Evolutionary conservation across 345 rosid genomes (phyloP).

Genomic region (Gossypium anomalum): DNA sequence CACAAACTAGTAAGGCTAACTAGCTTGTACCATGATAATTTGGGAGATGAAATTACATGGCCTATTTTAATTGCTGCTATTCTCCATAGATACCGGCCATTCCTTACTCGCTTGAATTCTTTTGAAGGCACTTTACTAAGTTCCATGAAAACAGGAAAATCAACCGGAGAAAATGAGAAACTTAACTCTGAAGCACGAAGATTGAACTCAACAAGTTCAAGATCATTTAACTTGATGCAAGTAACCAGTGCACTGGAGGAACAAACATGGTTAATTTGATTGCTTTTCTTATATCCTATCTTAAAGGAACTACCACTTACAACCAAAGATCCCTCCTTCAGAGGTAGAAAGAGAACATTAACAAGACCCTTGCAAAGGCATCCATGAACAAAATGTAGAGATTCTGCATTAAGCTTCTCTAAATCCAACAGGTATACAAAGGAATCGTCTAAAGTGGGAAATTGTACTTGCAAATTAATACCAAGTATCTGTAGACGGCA

Average conservation of each 20-base stretch:
- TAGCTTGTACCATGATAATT: constrained; percentile 49
- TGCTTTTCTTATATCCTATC: constrained; percentile 50
- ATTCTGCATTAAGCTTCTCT: constrained; percentile 52
- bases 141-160: constrained; percentile 48
- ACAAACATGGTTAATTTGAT: constrained; percentile 30
- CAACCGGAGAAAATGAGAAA: constrained; percentile 52
- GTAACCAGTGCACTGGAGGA: constrained; percentile 34
- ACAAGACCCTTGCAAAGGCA: constrained; percentile 52
- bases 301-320: constrained; percentile 46
- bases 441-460: constrained; percentile 42
- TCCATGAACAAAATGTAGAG: constrained; percentile 43
- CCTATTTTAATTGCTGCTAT: constrained; percentile 67
- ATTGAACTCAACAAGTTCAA: constrained; percentile 44
- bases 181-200: constrained; percentile 48
- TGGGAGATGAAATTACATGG: constrained; percentile 47
- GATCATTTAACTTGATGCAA: constrained; percentile 39
- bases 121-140: constrained; percentile 41
- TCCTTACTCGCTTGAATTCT: constrained; percentile 41
- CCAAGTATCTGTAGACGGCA: constrained; percentile 42
- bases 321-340: constrained; percentile 40
- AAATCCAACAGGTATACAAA: constrained; percentile 40
- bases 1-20: constrained; percentile 49
- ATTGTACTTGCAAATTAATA: constrained; percentile 42
- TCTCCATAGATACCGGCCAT: constrained; percentile 76
- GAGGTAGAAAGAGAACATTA: constrained; percentile 45